Base-by-base conservation (phyloP, 179 eudicot genomes). In the Amaranthus tricolor region DNA sequence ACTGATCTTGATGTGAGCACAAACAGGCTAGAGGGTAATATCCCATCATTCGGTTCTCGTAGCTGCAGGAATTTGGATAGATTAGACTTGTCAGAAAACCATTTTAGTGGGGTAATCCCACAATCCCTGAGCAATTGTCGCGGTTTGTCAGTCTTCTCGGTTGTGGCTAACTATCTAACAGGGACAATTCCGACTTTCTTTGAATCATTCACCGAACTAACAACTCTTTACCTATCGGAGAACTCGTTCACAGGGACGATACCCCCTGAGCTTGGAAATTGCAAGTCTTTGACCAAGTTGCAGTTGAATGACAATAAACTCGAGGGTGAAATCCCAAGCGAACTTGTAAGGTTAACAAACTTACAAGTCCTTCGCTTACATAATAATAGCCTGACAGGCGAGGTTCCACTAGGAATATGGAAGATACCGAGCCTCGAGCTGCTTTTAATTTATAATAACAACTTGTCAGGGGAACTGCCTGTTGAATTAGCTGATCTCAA, bases 201-300 rank as follows among this genome's bases (percentile, higher is more conserved):
- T 1, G 96, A 96, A 66, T 73, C 66, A 20, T 91, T 94, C 12
- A 61, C 85, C 0, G 47, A 81, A 40, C 81, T 94, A 40, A 70
- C 79, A 24, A 5, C 6, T 10, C 91, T 94, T 53, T 84, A 83
- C 78, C 88, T 94, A 19, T 48, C 77, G 60, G 75, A 78, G 17
- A 94, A 94, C 77, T 20, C 47, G 53, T 79, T 94, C 40, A 80
- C 89, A 0, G 97, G 98, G 14, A 74, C 50, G 45, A 90, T 94
- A 72, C 94, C 94, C 14, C 81, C 89, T 4, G 92, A 92, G 79
- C 93, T 94, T 68, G 97, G 98, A 13, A 86, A 86, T 9, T 90
- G 96, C 78, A 73, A 68, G 71, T 78, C 87, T 12, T 78, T 94
- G 79, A 72, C 61, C n/a, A 82, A 74, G 68, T 75, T 92, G 81